Base-by-base conservation (phyloP, 2,329 filamentous ascomycete species). In the Monilinia aucupariae region DNA sequence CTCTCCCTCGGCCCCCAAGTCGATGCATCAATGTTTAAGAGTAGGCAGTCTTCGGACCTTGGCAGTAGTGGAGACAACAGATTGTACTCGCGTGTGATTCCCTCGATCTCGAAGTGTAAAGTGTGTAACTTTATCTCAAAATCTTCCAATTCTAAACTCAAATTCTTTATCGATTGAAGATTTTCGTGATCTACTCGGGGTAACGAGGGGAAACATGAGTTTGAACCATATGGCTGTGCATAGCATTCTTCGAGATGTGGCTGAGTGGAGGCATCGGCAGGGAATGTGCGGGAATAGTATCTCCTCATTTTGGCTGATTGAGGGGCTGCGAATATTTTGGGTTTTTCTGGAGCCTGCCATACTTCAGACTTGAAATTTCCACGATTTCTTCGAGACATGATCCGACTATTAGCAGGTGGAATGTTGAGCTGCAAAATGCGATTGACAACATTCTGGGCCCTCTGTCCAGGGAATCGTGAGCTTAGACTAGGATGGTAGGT, bases 221-320 rank as follows among this genome's bases (percentile, higher is more conserved):
- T 58, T 34, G 27, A 0, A 58, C 41, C 41, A 47, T 58, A 58
- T 58, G 54, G 54, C n/a, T 9, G 41, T 34, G 22, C 10, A 47
- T 58, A 47, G 12, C 41, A 47, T 34, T 58, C 27, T n/a, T 25
- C 30, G 30, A 58, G 54, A 47, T 37, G 5, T 3, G 54, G 54
- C n/a, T 58, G 54, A 22, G 41, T 58, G n/a, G 5, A 47, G 37
- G 13, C 15, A 37, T 58, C 54, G 4, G 41, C 54, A 22, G 54
- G 54, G 30, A 47, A 58, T 20, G 54, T 58, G 30, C 54, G 54
- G 13, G 54, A 58, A 43, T 34, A 12, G 5, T 34, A 47, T 58
- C 41, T 58, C 15, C 54, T 58, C 20, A 4, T 22, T 20, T 25
- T 37, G 20, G 30, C n/a, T 17, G 30, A 15, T 37, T 47, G 41